Evolutionary conservation across 352 stramenopile species (phyloP).

Genomic region (Phytophthora lateralis): DNA sequence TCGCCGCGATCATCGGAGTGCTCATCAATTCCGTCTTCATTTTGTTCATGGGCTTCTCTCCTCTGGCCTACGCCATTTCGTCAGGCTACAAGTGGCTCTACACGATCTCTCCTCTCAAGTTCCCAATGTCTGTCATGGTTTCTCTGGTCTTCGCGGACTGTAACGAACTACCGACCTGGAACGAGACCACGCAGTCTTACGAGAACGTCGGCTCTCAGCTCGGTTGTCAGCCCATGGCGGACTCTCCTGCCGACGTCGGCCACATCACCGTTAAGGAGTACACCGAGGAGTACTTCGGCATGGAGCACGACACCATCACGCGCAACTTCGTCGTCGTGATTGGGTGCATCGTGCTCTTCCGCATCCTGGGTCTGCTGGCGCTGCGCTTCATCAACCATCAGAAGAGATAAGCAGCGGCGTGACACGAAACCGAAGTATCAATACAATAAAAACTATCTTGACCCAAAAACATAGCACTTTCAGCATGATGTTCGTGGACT

Average conservation of each 20-base stretch:
- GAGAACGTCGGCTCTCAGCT: slow-evolving; percentile 21
- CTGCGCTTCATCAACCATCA: slow-evolving; percentile 38
- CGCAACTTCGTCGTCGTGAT: slow-evolving; percentile 39
- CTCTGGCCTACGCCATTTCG: slow-evolving; percentile 37
- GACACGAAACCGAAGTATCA: no score
- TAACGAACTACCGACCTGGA: slow-evolving; percentile 26
- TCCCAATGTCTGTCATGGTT: slow-evolving; percentile 19
- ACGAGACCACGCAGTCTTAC: slow-evolving; percentile 23
- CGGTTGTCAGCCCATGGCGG: slow-evolving; percentile 23
- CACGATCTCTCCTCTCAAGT: slow-evolving; percentile 26
- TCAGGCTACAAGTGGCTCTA: slow-evolving; percentile 33
- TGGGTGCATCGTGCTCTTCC: slow-evolving; percentile 35
- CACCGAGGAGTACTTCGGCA: slow-evolving; percentile 27
- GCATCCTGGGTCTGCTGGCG: slow-evolving; percentile 32
- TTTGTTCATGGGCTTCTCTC: slow-evolving; percentile 65
- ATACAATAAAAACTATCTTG: no score
- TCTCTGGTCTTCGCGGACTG: slow-evolving; percentile 36
- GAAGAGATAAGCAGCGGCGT: slow-evolving; percentile 22
- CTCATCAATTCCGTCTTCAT: slow-evolving; percentile 54
- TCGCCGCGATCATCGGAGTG: slow-evolving; percentile 46
- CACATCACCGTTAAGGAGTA: slow-evolving; percentile 35
- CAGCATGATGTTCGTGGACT: no score
- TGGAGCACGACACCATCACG: slow-evolving; percentile 21
- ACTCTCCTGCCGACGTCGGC: slow-evolving; percentile 12
- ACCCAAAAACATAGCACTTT: no score